Evolutionary conservation across 306 rosid species (phyloP).

Genomic region (Cajanus cajan): DNA sequence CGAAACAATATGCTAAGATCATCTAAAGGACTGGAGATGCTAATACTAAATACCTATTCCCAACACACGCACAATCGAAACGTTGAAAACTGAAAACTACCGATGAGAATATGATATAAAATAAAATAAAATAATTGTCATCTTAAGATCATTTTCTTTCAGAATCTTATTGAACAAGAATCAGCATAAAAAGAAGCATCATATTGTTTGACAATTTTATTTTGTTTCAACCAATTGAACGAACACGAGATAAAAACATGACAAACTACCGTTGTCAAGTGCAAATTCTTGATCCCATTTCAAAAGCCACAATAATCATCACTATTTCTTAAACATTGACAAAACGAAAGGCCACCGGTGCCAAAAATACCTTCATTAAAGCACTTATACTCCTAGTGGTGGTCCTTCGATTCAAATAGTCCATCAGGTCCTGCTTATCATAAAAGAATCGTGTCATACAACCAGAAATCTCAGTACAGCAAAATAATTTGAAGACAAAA

Average conservation of each 20-base stretch:
- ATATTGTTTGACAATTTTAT: slow-evolving; percentile 29
- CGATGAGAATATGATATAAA: neutral
- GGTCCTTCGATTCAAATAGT: slow-evolving; percentile 39
- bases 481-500: slow-evolving; percentile 14
- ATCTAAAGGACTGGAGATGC: too few relatives aligned
- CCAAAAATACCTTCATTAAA: slow-evolving; percentile 14
- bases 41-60: neutral
- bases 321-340: slow-evolving; percentile 13
- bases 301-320: slow-evolving; percentile 10
- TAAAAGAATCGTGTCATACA: slow-evolving; percentile 28
- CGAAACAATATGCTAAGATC: neutral
- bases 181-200: neutral
- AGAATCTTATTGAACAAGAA: neutral
- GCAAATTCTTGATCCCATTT: slow-evolving; percentile 27
- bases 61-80: neutral
- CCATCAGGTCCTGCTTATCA: slow-evolving; percentile 52
- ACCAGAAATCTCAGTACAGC: slow-evolving; percentile 10
- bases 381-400: slow-evolving; percentile 41
- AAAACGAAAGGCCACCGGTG: slow-evolving; percentile 4
- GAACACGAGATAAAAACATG: slow-evolving; percentile 10
- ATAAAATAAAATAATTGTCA: neutral
- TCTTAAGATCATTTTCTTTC: neutral
- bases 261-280: slow-evolving; percentile 20
- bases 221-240: slow-evolving; percentile 15
- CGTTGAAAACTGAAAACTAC: neutral